A percentile compares a stretch with the other conserved stretches of the same genome.
Evolutionary conservation across 2,329 filamentous ascomycete genomes (phyloP).

Genomic region (Didymella segeticola): DNA sequence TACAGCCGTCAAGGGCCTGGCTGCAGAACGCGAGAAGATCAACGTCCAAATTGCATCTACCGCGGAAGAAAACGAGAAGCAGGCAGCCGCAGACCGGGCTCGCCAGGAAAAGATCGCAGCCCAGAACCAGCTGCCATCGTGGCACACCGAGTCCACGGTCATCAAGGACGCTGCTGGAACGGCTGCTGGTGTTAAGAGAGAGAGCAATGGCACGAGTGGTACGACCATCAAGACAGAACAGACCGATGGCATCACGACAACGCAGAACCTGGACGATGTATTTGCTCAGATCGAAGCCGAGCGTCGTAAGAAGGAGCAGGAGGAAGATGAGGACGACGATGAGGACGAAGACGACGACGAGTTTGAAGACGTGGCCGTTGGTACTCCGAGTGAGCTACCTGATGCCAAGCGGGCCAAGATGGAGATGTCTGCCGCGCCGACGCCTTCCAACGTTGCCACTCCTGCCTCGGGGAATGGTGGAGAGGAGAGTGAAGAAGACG

Average conservation of each 20-base stretch:
- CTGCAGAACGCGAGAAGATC: slow-evolving; percentile 71
- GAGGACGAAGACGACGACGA: slow-evolving; percentile 58
- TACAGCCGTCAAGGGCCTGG: slow-evolving; percentile 72
- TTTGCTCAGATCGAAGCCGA: slow-evolving; percentile 71
- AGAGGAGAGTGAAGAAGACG: slow-evolving; percentile 56
- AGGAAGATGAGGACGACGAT: slow-evolving; percentile 49
- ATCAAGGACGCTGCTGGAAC: slow-evolving; percentile 50
- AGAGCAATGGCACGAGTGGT: slow-evolving; percentile 48
- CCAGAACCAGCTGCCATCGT: slow-evolving; percentile 73
- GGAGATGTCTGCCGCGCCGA: slow-evolving; percentile 54
- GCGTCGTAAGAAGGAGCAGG: slow-evolving; percentile 53
- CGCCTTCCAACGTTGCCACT: slow-evolving; percentile 39
- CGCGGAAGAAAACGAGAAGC: slow-evolving; percentile 70
- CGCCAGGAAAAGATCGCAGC: slow-evolving; percentile 69
- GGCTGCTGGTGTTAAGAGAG: slow-evolving; percentile 43
- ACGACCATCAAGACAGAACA: slow-evolving; percentile 51
- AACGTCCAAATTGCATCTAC: slow-evolving; percentile 72
- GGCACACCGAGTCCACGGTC: slow-evolving; percentile 76
- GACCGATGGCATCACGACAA: slow-evolving; percentile 58
- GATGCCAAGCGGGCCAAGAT: slow-evolving; percentile 68
- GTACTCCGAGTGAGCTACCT: slow-evolving; percentile 36
- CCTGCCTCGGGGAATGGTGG: slow-evolving; percentile 53
- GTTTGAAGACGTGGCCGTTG: slow-evolving; percentile 47
- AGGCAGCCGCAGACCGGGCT: slow-evolving; percentile 69
- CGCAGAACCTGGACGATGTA: slow-evolving; percentile 69